Conservation (phyloP, 371 early-diverging fungal genomes). For the Amoeboaphelidium protococcarum region DNA sequence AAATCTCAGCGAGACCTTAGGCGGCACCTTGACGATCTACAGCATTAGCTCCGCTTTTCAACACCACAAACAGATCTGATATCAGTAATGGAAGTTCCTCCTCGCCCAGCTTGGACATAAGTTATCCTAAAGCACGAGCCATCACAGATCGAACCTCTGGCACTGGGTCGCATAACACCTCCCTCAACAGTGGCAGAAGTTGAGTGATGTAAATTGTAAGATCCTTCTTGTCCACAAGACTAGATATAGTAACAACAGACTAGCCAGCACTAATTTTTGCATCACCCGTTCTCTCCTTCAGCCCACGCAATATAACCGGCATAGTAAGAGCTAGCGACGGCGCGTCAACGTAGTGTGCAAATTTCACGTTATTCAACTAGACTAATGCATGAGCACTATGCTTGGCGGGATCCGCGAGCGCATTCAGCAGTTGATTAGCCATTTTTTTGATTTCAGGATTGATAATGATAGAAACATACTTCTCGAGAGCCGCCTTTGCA, state of each 20-base stretch:
- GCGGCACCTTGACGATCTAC: constrained; percentile 91
- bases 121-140: constrained; percentile 69
- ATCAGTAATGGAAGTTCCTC: constrained; percentile 72
- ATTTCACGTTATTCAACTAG: constrained; percentile 66
- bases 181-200: constrained; percentile 59
- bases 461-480: constrained; percentile 77
- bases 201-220: constrained; percentile 53
- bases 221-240: constrained; percentile 67
- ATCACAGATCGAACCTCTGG: constrained; percentile 82
- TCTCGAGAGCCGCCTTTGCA: constrained; percentile 53
- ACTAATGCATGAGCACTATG: constrained; percentile 54
- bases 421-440: constrained; percentile 58
- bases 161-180: constrained; percentile 76
- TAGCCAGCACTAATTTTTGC: constrained; percentile 81
- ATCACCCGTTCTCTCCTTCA: constrained; percentile 62
- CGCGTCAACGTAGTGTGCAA: constrained; percentile 91
- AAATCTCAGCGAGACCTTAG: constrained; percentile 79
- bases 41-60: constrained; percentile 56
- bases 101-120: constrained; percentile 77
- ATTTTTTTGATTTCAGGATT: constrained; percentile 85
- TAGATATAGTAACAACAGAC: constrained; percentile 88
- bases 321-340: constrained; percentile 82
- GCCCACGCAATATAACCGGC: constrained; percentile 75
- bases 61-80: constrained; percentile 45
- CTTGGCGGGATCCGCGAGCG: constrained; percentile 61